These are phyloP conservation scores for Nothophoma quercina DNA, from an alignment of 2,329 filamentous ascomycete species.

Conservation along the genomic window DNA sequence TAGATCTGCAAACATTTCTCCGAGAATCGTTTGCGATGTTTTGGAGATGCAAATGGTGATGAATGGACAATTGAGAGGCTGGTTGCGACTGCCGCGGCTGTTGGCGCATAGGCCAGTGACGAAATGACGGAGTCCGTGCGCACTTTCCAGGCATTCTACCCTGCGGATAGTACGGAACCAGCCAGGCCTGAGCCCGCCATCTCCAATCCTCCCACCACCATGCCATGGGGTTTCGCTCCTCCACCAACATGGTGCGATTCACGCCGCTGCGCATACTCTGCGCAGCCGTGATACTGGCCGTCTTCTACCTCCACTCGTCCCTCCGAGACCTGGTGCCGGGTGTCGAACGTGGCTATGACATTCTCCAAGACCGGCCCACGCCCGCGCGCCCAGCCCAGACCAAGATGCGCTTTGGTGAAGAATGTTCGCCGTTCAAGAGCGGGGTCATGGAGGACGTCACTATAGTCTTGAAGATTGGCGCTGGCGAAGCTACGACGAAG, in stretches of 20 bases:
- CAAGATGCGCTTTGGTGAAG: conserved; percentile 36
- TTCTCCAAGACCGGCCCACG: conserved; percentile 37
- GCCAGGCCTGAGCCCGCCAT: conserved; percentile 1
- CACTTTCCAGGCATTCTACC: too few species aligned
- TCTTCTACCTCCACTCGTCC: conserved; percentile 34
- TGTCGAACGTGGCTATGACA: conserved; percentile 41
- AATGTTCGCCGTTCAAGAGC: conserved; percentile 43
- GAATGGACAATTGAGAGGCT: conserved; percentile 1
- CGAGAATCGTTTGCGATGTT: neutral
- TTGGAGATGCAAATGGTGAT: neutral
- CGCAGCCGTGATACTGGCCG: conserved; percentile 33
- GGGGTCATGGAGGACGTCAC: conserved; percentile 57
- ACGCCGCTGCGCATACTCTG: conserved; percentile 45
- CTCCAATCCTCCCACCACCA: conserved; percentile 4
- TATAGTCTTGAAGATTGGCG: conserved; percentile 65
- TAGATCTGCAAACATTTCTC: neutral
- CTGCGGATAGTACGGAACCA: neutral
- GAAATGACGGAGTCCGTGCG: conserved; percentile 7
- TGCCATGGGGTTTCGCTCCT: conserved; percentile 23
- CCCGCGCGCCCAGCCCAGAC: conserved; percentile 29
- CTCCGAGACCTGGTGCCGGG: conserved; percentile 33
- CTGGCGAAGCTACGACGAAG: conserved; percentile 63
- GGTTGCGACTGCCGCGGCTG: conserved; percentile 6
- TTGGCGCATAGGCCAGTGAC: conserved; percentile 1
- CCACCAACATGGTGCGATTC: conserved; percentile 47